These are phyloP conservation scores for Thalassiosira oceanica DNA, from an alignment of 352 stramenopile species.

Conservation along the genomic window DNA sequence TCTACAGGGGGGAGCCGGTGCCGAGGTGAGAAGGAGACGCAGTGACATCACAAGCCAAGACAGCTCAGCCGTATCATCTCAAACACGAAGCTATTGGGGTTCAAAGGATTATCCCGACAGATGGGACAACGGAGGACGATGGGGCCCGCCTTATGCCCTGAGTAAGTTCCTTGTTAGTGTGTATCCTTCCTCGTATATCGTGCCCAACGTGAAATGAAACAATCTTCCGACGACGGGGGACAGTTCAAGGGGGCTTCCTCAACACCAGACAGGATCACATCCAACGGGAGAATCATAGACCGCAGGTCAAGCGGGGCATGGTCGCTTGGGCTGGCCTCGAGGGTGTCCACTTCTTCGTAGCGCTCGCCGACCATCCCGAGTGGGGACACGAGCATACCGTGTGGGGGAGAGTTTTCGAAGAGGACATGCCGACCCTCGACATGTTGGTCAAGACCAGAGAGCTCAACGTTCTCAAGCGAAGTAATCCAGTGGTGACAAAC, in stretches of 20 bases:
- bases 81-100: too few relatives aligned
- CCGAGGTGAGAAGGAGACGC: too few relatives aligned
- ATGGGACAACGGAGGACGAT: constrained; percentile 21
- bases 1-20: constrained; percentile 28
- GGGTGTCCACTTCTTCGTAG: constrained; percentile 29
- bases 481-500: constrained; percentile 16
- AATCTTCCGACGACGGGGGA: too few relatives aligned
- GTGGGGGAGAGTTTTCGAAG: constrained; percentile 6
- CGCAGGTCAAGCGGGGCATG: constrained; percentile 18
- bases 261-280: constrained; percentile 4
- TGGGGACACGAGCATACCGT: constrained; percentile 23
- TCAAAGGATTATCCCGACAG: constrained; percentile 25
- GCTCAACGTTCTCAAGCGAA: constrained; percentile 5
- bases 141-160: constrained; percentile 31
- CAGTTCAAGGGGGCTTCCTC: constrained; percentile 10
- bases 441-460: constrained; percentile 6
- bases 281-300: constrained; percentile 5
- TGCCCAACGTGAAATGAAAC: too few relatives aligned
- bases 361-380: constrained; percentile 28
- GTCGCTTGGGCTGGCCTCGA: constrained; percentile 24
- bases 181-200: too few relatives aligned
- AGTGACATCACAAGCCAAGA: too few relatives aligned
- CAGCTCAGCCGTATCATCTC: too few relatives aligned
- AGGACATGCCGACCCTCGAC: constrained; percentile 20
- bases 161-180: too few relatives aligned